Evolutionary conservation across 2,329 filamentous ascomycete species (phyloP), one percentile per base, ranked within the genome.

Genomic region (Chaetothyriales sp.): DNA sequence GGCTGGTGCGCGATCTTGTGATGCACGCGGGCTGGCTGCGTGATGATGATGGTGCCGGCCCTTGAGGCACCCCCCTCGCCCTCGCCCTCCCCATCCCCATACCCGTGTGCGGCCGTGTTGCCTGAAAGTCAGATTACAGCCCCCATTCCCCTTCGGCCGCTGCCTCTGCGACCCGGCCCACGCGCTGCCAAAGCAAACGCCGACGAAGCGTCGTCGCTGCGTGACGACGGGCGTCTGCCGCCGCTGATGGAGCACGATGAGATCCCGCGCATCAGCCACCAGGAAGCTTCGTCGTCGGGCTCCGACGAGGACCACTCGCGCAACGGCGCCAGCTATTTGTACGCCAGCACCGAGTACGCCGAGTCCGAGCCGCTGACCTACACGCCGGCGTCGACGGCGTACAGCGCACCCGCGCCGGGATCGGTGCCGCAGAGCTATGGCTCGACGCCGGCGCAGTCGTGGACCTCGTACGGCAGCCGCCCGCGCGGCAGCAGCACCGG

Each of bases 231-330:
- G 10, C 22, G 22, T 25, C 22, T 25, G 22, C 22, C 22, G 22
- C 22, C 22, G 44, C 59, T 63, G 56, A 70, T 73, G 69, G 70
- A 73, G 62, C 65, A 66, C 52, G 62, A 69, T 49, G 70, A 70
- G 54, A 62, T 67, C 54, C 60, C 64, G 29, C 66, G 63, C 44
- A 61, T 65, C 54, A 70, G 71, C 53, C 69, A 67, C 15, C 67
- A 69, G 51, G 66, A 64, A 52, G 68, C 64, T 33, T 69, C 66
- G 33, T 71, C 68, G 15, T 58, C 59, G 20, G 54, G 57, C 43
- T 67, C 68, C 40, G 69, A 71, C 52, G 69, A 71, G 51, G 60
- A 66, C 40, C 62, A 64, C 18, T 63, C 65, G 25, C 54, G 64
- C n/a, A 67, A 67, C 45, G 60, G 63, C 9, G n/a, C n/a, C n/a